These are phyloP conservation scores for Neopestalotiopsis sp. DNA, from an alignment of 2,329 filamentous ascomycete genomes.

Conservation along the genomic window DNA sequence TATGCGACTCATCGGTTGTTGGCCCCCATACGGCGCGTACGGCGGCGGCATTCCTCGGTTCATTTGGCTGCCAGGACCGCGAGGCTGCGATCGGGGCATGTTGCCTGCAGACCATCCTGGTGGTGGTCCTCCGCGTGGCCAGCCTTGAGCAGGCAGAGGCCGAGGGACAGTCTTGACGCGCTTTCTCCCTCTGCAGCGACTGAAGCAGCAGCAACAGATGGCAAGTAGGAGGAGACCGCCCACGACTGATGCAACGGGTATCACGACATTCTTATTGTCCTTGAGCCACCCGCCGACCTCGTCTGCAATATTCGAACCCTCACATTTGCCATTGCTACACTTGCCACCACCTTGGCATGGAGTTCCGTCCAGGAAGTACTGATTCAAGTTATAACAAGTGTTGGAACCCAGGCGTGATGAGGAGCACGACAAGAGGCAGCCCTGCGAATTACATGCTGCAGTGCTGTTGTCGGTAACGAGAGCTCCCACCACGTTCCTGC, in stretches of 20 bases:
- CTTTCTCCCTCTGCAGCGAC: slow-evolving; percentile 53
- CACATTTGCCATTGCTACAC: slow-evolving; percentile 80
- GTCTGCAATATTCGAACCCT: slow-evolving; percentile 70
- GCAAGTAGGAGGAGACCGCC: slow-evolving; percentile 75
- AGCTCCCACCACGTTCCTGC: slow-evolving; percentile 80
- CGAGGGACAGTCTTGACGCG: slow-evolving; percentile 33
- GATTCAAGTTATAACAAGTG: slow-evolving; percentile 77
- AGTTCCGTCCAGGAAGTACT: slow-evolving; percentile 95
- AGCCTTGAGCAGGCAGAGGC: slow-evolving; percentile 32
- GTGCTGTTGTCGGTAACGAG: slow-evolving; percentile 78
- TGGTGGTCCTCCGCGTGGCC: slow-evolving; percentile 24
- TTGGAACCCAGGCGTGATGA: slow-evolving; percentile 70
- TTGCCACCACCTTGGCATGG: slow-evolving; percentile 79
- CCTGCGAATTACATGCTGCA: slow-evolving; percentile 74
- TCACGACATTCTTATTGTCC: slow-evolving; percentile 79
- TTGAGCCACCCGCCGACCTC: slow-evolving; percentile 79
- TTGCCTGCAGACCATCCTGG: slow-evolving; percentile 18
- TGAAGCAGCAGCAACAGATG: slow-evolving; percentile 70
- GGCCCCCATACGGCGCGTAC: slow-evolving; percentile 10
- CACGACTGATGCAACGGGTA: slow-evolving; percentile 75
- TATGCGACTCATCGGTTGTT: neutral
- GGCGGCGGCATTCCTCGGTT: slow-evolving; percentile 8
- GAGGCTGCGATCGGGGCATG: slow-evolving; percentile 4
- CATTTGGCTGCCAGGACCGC: neutral
- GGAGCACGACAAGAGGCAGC: slow-evolving; percentile 79